Base-by-base conservation (phyloP, 805 yeast genomes). In the Wickerhamiella occidentalis region DNA sequence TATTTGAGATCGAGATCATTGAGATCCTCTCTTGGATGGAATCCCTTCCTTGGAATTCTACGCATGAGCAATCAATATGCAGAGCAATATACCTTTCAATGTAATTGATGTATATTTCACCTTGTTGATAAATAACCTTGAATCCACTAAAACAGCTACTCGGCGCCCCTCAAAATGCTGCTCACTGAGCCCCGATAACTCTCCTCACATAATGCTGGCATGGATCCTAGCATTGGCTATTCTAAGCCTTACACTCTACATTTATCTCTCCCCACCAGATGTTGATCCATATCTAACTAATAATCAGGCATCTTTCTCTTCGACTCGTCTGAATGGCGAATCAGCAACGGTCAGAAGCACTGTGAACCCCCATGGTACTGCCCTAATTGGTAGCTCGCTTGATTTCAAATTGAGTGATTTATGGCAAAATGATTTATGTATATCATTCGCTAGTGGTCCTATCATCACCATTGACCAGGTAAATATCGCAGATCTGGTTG, bases 281-380 rank as follows among this genome's bases (percentile, higher is more conserved):
- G 61, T 65, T 1, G 68, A 68, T 45, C 64, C 63, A 6, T 48
- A 55, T 35, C 59, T 65, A 40, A 53, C 68, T 6, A 37, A 51
- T 17, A 56, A 77, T 56, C 96, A 87, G 63, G 74, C 94, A 1
- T 71, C 78, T 18, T 64, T 81, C 29, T 75, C 82, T 2, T 66
- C 79, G 5, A 80, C 85, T 1, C 70, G 94, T n/a, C 69, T 73
- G 40, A 68, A 70, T 4, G 70, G 74, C 45, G 94, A 87, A 61
- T 76, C 88, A 13, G 88, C 95, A 0, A 69, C 83, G 9, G 80
- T 83, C 63, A 73, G 92, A 54, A 81, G 86, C 46, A 77, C 78
- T 42, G 78, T 82, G 55, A 77, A 83, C 28, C 92, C 88, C 19
- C 79, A 77, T 60, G 84, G 85, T 4, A 50, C 51, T 8, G 55